phyloP scores from a whole-genome alignment of 2,329 filamentous ascomycete species.

The Curvularia hawaiiensis region DNA sequence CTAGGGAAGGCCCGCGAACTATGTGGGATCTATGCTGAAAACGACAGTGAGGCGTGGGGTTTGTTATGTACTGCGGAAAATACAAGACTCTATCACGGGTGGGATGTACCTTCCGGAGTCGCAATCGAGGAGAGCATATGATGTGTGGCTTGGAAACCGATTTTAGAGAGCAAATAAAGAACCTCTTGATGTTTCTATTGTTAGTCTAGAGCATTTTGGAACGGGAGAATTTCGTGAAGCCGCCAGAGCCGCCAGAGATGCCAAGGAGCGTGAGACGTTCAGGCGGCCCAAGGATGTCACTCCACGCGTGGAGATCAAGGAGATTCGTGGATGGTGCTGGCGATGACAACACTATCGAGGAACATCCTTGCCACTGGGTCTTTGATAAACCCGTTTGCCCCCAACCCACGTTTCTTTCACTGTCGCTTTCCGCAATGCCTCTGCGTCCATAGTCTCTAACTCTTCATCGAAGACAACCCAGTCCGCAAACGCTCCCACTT shows the following conservation, averaged over 20 bases:
- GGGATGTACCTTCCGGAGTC: background rate
- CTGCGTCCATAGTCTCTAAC: conserved; percentile 57
- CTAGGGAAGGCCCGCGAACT: conserved; percentile 5
- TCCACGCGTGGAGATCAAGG: background rate
- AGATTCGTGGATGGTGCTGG: background rate
- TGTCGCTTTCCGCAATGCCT: conserved; percentile 57
- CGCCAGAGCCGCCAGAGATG: background rate
- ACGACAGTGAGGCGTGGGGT: conserved; percentile 3
- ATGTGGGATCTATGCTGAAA: conserved; percentile 12
- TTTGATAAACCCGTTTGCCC: conserved; percentile 53
- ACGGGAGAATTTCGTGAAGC: background rate
- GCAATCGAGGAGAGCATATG: background rate
- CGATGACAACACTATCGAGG: conserved; percentile 4
- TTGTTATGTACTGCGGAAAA: background rate
- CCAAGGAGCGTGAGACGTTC: background rate
- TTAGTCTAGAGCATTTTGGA: background rate
- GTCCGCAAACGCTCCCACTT: conserved; percentile 67
- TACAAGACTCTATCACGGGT: too few relatives aligned
- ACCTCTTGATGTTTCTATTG: background rate
- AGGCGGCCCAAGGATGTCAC: background rate
- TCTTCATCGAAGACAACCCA: conserved; percentile 71
- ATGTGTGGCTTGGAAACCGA: conserved; percentile 1
- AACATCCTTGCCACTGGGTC: conserved; percentile 19
- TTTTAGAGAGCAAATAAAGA: background rate
- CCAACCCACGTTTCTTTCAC: conserved; percentile 73